These are phyloP conservation scores for Saccharomyces hybrid DNA, from an alignment of 1,139 yeast species.

Conservation along the genomic window DNA sequence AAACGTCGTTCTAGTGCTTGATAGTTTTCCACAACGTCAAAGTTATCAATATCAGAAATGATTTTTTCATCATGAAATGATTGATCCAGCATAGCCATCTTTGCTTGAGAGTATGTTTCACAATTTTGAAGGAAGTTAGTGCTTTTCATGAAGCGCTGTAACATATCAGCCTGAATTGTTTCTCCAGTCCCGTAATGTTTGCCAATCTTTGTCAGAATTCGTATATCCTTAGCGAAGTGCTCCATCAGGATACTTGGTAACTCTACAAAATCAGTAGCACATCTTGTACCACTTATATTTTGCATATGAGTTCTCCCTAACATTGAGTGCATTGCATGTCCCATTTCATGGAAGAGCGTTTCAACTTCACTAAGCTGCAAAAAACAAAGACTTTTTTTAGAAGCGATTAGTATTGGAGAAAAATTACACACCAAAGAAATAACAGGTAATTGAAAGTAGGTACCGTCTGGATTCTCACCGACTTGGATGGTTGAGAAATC, in stretches of 20 bases:
- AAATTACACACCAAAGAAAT: conserved; percentile 87
- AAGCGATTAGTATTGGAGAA: conserved; percentile 32
- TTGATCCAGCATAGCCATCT: conserved; percentile 88
- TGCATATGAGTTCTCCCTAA: conserved; percentile 84
- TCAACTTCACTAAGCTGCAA: conserved; percentile 75
- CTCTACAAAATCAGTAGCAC: conserved; percentile 95
- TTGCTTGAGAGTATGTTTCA: conserved; percentile 80
- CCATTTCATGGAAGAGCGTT: conserved; percentile 96
- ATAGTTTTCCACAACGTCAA: conserved; percentile 49
- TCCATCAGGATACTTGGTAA: conserved; percentile 95
- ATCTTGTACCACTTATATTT: conserved; percentile 89
- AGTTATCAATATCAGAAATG: conserved; percentile 21
- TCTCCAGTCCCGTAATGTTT: conserved; percentile 64
- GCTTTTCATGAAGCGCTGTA: conserved; percentile 46
- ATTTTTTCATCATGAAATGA: conserved; percentile 47
- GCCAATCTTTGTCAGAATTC: conserved; percentile 69
- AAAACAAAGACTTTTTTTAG: conserved; percentile 36
- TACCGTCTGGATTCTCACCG: conserved; percentile 34
- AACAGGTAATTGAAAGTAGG: conserved; percentile 72
- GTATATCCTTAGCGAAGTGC: conserved; percentile 73
- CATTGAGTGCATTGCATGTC: conserved; percentile 98
- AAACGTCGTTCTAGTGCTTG: conserved; percentile 56
- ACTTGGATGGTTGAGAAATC: conserved; percentile 37
- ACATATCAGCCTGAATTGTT: conserved; percentile 44
- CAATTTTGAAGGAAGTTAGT: conserved; percentile 53